Conservation (phyloP, 2,329 filamentous ascomycete genomes). For the Colletotrichum phormii region DNA sequence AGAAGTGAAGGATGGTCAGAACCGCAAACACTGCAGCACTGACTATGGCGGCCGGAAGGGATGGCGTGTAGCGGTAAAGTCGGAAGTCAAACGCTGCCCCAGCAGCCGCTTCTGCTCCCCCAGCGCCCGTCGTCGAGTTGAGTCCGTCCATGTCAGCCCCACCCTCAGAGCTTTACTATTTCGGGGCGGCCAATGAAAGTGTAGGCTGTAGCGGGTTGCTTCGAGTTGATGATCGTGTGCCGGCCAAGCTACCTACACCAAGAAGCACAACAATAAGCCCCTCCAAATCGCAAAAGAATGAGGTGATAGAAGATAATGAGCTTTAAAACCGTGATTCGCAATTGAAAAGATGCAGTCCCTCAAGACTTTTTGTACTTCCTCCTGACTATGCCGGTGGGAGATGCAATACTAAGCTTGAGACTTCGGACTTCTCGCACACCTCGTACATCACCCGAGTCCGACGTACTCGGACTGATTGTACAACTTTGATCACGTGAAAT, state of each 20-base stretch:
- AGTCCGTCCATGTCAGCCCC: background rate
- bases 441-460: constrained; percentile 17
- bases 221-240: background rate
- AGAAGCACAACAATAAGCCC: background rate
- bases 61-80: constrained; percentile 27
- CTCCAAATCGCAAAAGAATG: background rate
- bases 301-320: too few species aligned
- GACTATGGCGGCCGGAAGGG: constrained; percentile 10
- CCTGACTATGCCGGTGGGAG: background rate
- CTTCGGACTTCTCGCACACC: background rate
- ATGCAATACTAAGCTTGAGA: background rate
- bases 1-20: background rate
- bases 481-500: background rate
- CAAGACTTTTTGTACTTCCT: too few species aligned
- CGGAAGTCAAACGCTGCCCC: constrained; percentile 14
- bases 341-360: background rate
- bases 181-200: background rate
- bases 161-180: background rate
- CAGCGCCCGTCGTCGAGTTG: background rate
- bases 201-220: background rate
- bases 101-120: background rate
- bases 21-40: background rate
- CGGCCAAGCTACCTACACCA: too few species aligned
- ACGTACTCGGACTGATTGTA: background rate
- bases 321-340: too few species aligned